Conservation (phyloP, 2,329 filamentous ascomycete genomes). For the Botrytis byssoidea region DNA sequence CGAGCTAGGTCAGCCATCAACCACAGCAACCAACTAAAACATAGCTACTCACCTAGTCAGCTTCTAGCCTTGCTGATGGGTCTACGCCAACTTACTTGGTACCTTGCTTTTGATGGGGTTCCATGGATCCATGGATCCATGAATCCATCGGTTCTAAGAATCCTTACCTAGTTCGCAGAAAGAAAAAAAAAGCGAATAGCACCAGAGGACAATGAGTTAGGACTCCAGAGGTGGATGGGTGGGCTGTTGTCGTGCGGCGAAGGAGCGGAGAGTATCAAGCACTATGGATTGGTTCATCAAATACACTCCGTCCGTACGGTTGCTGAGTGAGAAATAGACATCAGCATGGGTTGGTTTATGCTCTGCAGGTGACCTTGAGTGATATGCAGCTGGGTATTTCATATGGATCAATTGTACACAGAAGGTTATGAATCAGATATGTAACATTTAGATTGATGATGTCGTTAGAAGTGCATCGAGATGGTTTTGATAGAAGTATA, state of each 20-base stretch:
- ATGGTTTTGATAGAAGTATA: not conserved
- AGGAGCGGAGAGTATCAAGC: not conserved
- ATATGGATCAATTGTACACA: not conserved
- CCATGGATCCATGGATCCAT: slow-evolving; percentile 14
- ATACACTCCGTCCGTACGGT: not conserved
- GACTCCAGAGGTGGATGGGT: not conserved
- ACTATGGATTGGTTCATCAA: not conserved
- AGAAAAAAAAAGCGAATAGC: not conserved
- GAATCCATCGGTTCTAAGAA: slow-evolving; percentile 19
- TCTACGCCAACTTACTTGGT: not conserved
- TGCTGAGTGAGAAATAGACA: slow-evolving; percentile 18
- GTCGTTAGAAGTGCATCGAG: not conserved
- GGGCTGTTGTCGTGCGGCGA: not conserved
- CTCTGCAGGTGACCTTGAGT: slow-evolving; percentile 10
- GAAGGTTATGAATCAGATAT: slow-evolving; percentile 7
- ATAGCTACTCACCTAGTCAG: not conserved
- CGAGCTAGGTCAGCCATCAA: not conserved
- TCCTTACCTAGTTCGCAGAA: slow-evolving; percentile 17
- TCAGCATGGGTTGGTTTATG: slow-evolving; percentile 6
- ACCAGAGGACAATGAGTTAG: not conserved
- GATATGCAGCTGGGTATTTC: slow-evolving; percentile 4
- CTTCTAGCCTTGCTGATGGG: slow-evolving; percentile 15
- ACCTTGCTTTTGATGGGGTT: slow-evolving; percentile 15
- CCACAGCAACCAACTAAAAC: slow-evolving; percentile 14
- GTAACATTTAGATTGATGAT: slow-evolving; percentile 3